These are phyloP conservation scores for Serpula lacrymans DNA, from an alignment of 768 basidiomycete species.

Conservation along the genomic window DNA sequence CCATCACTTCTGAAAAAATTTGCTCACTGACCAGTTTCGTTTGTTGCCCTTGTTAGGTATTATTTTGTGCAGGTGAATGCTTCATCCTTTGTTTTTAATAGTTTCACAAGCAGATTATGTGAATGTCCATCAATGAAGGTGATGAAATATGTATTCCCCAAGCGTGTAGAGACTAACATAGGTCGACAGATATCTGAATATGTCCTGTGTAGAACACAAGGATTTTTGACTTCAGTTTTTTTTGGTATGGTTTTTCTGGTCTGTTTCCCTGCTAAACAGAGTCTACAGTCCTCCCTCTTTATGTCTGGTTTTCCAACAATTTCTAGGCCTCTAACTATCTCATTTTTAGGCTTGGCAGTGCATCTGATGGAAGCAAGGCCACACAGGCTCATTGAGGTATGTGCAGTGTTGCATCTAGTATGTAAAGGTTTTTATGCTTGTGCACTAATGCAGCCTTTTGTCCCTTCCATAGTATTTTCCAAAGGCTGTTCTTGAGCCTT, in stretches of 20 bases:
- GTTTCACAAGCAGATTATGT: constrained; percentile 10
- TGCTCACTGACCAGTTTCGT: constrained; percentile 9
- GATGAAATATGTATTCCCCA: constrained; percentile 12
- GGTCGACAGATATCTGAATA: constrained; percentile 20
- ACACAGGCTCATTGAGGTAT: too few species aligned
- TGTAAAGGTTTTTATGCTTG: background rate
- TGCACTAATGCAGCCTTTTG: background rate
- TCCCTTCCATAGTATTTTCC: background rate
- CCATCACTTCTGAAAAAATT: constrained; percentile 19
- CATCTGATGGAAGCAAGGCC: too few species aligned
- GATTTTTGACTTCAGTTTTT: constrained; percentile 2
- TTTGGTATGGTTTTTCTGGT: constrained; percentile 8
- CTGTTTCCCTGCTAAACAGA: constrained; percentile 23
- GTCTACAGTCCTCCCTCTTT: constrained; percentile 10
- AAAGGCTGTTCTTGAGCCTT: background rate
- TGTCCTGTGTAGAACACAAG: background rate
- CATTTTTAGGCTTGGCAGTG: too few species aligned
- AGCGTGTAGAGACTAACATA: constrained; percentile 5
- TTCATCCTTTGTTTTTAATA: constrained; percentile 12
- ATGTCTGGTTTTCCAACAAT: too few species aligned
- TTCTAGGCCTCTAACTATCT: constrained; percentile 7
- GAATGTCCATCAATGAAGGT: constrained; percentile 19
- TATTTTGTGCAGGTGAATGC: constrained; percentile 7
- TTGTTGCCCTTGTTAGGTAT: constrained; percentile 11
- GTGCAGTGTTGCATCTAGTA: background rate